Evolutionary conservation across 306 rosid species (phyloP).

Genomic region (Prinsepia uniflora): DNA sequence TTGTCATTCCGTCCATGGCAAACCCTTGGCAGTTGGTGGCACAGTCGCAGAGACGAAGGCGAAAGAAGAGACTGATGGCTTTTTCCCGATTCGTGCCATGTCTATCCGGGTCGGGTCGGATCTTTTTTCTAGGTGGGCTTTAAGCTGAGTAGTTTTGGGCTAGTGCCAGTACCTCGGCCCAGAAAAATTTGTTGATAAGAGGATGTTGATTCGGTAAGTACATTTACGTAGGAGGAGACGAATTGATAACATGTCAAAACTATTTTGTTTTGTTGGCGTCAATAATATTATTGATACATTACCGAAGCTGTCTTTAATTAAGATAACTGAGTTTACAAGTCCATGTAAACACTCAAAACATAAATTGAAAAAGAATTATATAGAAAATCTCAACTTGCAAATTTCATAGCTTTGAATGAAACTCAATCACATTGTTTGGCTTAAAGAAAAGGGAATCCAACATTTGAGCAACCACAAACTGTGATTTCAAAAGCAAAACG

Average conservation of each 20-base stretch:
- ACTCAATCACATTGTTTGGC: background rate
- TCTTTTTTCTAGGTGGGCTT: background rate
- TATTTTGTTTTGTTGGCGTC: no score
- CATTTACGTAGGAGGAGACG: no score
- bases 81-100: background rate
- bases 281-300: no score
- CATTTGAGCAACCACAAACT: conserved; percentile 18
- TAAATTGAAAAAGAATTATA: background rate
- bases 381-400: background rate
- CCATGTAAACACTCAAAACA: background rate
- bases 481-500: conserved; percentile 1
- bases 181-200: no score
- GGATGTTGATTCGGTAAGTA: no score
- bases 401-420: conserved; percentile 2
- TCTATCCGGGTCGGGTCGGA: background rate
- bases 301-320: no score
- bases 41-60: background rate
- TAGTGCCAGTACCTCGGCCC: background rate
- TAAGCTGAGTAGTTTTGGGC: background rate
- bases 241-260: no score
- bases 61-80: background rate
- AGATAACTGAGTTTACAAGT: no score
- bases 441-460: background rate
- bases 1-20: conserved; percentile 33
- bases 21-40: background rate